These are phyloP conservation scores for Buddleja alternifolia DNA, from an alignment of 257 asterid genomes.

Conservation along the genomic window DNA sequence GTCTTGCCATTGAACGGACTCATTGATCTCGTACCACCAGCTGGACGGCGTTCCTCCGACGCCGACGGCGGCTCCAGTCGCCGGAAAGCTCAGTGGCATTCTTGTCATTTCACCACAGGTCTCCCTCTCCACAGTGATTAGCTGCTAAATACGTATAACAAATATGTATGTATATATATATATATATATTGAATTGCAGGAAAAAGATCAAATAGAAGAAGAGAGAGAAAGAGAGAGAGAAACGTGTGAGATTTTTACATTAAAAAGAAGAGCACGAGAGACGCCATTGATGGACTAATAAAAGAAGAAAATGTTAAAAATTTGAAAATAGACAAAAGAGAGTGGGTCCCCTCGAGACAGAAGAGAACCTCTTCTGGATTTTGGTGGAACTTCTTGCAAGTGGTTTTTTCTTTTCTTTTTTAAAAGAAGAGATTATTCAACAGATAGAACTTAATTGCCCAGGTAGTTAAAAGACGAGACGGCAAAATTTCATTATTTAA, in stretches of 20 bases:
- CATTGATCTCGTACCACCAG: conserved; percentile 90
- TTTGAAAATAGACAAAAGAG: neutral
- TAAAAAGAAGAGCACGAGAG: neutral
- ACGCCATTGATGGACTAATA: neutral
- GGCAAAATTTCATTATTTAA: no score
- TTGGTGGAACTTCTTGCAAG: no score
- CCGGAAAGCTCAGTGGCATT: conserved; percentile 50
- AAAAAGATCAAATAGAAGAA: conserved; percentile 37
- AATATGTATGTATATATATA: no score
- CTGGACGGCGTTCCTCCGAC: conserved; percentile 30
- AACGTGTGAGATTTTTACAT: conserved; percentile 7
- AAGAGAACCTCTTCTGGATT: neutral
- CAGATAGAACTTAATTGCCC: no score
- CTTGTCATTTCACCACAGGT: conserved; percentile 53
- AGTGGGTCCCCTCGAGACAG: neutral
- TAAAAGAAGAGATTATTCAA: no score
- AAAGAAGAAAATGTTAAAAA: neutral
- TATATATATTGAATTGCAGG: neutral
- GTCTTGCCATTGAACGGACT: conserved; percentile 78
- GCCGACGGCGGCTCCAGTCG: conserved; percentile 45
- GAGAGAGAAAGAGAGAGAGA: neutral
- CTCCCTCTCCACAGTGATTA: no score
- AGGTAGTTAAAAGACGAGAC: no score
- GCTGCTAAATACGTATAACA: no score
- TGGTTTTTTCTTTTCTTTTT: no score